Base-by-base conservation (phyloP, 495 filamentous ascomycete species). In the Xylaria bambusicola region DNA sequence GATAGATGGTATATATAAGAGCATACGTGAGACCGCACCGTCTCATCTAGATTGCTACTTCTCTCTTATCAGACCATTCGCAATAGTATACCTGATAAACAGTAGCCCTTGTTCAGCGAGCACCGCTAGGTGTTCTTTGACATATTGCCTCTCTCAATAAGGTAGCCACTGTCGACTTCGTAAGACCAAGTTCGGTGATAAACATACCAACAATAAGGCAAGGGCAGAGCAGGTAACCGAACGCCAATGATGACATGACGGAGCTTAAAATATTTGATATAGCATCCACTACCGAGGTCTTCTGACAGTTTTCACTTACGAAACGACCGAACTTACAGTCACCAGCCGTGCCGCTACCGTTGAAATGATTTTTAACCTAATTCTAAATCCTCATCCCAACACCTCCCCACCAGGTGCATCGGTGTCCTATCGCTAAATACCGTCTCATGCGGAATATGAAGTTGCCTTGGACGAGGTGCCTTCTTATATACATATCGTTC, bases 271-370 rank as follows among this genome's bases (percentile, higher is more conserved):
- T 42, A 27, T 9, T 29, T 40, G 46, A 50, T 58, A 51, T 58
- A 58, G 31, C 44, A 35, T 42, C 56, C 56, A 56, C 41, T 8
- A 15, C 6, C 38, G 41, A 44, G 52, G 41, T 55, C 52, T 42
- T 46, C 52, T 55, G 52, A 55, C 52, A 45, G 26, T 18, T 55
- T 17, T 17, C n/a, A n/a, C 40, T 55, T 55, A 40, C 52, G 52
- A 55, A 48, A 13, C 17, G 31, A 17, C 27, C 38, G 12, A 27
- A 56, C 17, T 36, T 56, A n/a, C 29, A 36, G 31, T 47, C 36
- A 33, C 38, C n/a, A 54, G 17, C 36, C 24, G 38, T 54, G 3
- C 12, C 6, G 6, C 36, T 38, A 15, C 38, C 52, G 23, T 44
- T 44, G 9, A n/a, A 44, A 33, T 54, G 44, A 21, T 15, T 35